Conservation (phyloP, 371 early-diverging fungal species). For the Coemansia sp. region DNA sequence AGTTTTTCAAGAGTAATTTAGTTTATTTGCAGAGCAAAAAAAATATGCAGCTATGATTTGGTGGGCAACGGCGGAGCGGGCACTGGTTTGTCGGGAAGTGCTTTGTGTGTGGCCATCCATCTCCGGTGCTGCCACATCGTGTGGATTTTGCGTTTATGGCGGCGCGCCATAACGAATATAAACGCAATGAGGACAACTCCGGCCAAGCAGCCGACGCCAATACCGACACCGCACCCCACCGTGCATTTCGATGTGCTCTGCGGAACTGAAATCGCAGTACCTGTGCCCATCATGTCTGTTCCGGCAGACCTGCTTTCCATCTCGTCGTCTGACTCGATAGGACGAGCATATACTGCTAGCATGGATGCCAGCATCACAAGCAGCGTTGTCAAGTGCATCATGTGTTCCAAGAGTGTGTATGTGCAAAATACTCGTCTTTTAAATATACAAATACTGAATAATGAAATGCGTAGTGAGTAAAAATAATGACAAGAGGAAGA, state of each 20-base stretch:
- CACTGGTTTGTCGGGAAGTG: slow-evolving; percentile 45
- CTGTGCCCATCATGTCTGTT: slow-evolving; percentile 1
- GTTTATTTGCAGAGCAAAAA: not conserved
- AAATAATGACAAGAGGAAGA: slow-evolving; percentile 3
- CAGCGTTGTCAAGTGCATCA: not conserved
- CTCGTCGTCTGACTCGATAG: not conserved
- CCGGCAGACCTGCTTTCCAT: not conserved
- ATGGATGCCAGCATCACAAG: slow-evolving; percentile 4
- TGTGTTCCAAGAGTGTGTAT: not conserved
- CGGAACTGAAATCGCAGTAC: not conserved
- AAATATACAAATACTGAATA: not conserved
- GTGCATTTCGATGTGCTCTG: slow-evolving; percentile 28
- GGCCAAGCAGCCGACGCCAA: slow-evolving; percentile 43
- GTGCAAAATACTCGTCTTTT: not conserved
- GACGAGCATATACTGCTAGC: not conserved
- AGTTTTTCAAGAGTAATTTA: not conserved
- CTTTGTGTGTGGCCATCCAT: slow-evolving; percentile 44
- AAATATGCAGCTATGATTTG: slow-evolving; percentile 12
- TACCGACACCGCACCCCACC: slow-evolving; percentile 42
- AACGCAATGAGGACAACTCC: slow-evolving; percentile 24
- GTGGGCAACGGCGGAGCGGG: slow-evolving; percentile 38
- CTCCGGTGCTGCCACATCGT: slow-evolving; percentile 26
- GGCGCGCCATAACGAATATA: slow-evolving; percentile 36
- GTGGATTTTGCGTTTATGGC: slow-evolving; percentile 41
- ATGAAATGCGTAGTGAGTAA: not conserved